Percentiles rank a stretch among this genome's conserved stretches.
Conservation (phyloP, 805 yeast species). For the Metschnikowia baotianmanensis region DNA sequence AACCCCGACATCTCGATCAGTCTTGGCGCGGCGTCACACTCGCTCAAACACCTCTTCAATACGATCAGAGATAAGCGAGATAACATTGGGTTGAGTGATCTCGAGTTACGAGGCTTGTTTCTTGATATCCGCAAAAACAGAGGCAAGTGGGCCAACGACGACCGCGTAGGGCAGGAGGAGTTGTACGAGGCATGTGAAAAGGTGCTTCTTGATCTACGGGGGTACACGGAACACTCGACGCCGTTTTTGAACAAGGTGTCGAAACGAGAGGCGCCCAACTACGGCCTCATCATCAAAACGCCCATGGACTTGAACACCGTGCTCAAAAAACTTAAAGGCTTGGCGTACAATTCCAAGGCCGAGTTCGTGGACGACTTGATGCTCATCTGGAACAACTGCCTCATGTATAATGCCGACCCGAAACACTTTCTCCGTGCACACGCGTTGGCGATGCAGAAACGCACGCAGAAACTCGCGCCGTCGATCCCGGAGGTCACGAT, state of each 20-base stretch:
- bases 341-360: conserved; percentile 78
- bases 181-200: conserved; percentile 96
- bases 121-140: conserved; percentile 92
- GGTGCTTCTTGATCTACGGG: conserved; percentile 84
- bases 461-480: conserved; percentile 70
- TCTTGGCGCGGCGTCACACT: conserved; percentile 38
- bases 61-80: conserved; percentile 79
- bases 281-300: conserved; percentile 79
- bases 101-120: conserved; percentile 78
- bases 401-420: conserved; percentile 92
- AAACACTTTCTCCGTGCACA: conserved; percentile 86
- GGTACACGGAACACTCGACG: conserved; percentile 93
- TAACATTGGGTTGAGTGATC: conserved; percentile 69
- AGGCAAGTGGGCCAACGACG: conserved; percentile 97
- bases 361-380: conserved; percentile 94
- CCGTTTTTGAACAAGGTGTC: conserved; percentile 95
- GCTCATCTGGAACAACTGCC: conserved; percentile 94
- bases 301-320: conserved; percentile 98
- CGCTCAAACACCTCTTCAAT: conserved; percentile 72
- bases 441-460: conserved; percentile 95
- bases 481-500: conserved; percentile 86
- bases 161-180: conserved; percentile 95
- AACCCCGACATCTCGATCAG: conserved; percentile 40
- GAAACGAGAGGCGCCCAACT: conserved; percentile 97
- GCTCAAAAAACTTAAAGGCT: conserved; percentile 77